phyloP scores from a whole-genome alignment of 2,329 filamentous ascomycete species.

The Botrytis galanthina region DNA sequence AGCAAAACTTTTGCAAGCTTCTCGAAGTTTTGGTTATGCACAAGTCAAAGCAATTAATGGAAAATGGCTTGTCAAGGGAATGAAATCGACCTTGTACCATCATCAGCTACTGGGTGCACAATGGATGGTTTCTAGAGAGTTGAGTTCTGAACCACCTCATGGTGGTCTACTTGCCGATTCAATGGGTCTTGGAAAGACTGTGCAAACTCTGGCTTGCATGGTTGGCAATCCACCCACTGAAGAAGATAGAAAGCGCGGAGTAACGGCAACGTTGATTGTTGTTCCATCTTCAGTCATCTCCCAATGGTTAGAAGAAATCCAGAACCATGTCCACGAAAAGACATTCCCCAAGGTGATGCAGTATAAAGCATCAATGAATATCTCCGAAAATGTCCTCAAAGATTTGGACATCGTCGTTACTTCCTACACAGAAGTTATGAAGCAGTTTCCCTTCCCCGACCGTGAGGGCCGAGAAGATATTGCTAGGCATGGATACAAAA shows the following conservation, averaged over 20 bases:
- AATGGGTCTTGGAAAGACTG: slow-evolving; percentile 66
- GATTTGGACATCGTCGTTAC: slow-evolving; percentile 35
- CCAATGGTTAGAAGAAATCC: slow-evolving; percentile 37
- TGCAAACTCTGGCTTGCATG: slow-evolving; percentile 45
- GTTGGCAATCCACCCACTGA: slow-evolving; percentile 42
- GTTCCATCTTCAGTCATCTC: slow-evolving; percentile 33
- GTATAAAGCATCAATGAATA: slow-evolving; percentile 27
- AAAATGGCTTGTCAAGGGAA: slow-evolving; percentile 47
- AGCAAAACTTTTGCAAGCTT: slow-evolving; percentile 41
- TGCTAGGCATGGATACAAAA: slow-evolving; percentile 40
- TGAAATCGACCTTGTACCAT: slow-evolving; percentile 45
- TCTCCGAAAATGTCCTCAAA: slow-evolving; percentile 22
- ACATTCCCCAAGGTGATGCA: slow-evolving; percentile 30
- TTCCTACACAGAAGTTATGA: slow-evolving; percentile 35
- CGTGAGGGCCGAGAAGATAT: slow-evolving; percentile 88
- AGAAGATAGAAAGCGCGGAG: slow-evolving; percentile 37
- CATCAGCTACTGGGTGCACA: slow-evolving; percentile 52
- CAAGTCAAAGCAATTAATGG: slow-evolving; percentile 38
- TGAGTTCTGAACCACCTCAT: slow-evolving; percentile 37
- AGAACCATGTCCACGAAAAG: slow-evolving; percentile 25
- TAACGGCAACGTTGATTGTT: slow-evolving; percentile 36
- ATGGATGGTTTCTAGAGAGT: slow-evolving; percentile 56
- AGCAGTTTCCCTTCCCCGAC: slow-evolving; percentile 87
- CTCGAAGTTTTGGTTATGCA: slow-evolving; percentile 43
- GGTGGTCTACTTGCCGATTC: slow-evolving; percentile 61